Base-by-base conservation (phyloP, 768 basidiomycete species). In the Suillus spraguei region DNA sequence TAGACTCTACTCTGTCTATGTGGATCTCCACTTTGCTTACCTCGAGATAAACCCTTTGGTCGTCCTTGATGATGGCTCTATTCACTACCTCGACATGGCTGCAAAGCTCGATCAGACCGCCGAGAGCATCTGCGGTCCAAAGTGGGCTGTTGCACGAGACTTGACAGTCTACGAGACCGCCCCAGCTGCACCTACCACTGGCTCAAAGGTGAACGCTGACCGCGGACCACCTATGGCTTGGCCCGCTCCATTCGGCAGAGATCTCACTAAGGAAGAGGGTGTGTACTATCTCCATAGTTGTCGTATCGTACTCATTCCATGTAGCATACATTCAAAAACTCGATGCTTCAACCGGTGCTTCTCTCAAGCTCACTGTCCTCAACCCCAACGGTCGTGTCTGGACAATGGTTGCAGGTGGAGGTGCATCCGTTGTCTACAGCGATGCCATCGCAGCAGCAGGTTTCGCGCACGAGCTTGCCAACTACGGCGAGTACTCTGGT, bases 381-480 rank as follows among this genome's bases (percentile, higher is more conserved):
- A 98, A 99, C 78, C 78, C 92, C 60, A 90, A 93, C 74, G 97
- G 97, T 64, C 91, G 96, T 65, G 88, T 99, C 67, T 99, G 97
- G 97, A 99, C 97, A 69, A 99, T 99, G 97, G 97, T 99, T 62
- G 97, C 97, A 61, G 97, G 97, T 81, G 97, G 97, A 73, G 94
- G 94, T 82, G 86, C 87, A 24, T 86, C 84, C 8, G 86, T 88
- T 66, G 85, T 87, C 47, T 88, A 88, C 71, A 83, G 82, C 8
- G 90, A 92, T 66, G 90, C 91, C 67, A 92, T 92, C 65, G 90
- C 89, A 60, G 96, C 97, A 7, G 94, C 95, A 72, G 97, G 97
- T 41, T 99, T 88, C 73, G 95, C 97, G 22, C 87, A 97, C 74
- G 97, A 99, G 77, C 91, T 99, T 67, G 97, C 97, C 76, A 99